Evolutionary conservation across 140 eudicot species (phyloP).

Genomic region (Cichorium intybus): DNA sequence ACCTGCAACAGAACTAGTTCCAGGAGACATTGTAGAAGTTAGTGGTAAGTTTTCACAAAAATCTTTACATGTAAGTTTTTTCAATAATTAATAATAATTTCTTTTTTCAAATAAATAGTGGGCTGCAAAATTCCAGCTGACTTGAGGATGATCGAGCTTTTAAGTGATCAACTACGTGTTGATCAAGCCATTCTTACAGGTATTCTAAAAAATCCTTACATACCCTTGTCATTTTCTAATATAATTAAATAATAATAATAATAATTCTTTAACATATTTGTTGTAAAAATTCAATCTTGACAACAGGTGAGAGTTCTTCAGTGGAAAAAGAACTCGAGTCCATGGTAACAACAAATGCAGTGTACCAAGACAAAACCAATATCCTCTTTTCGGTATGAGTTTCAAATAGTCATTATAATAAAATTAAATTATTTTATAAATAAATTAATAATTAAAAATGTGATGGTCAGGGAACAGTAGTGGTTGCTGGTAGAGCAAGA

Average conservation of each 20-base stretch:
- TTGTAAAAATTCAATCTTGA: slow-evolving; percentile 4
- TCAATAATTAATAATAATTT: not conserved
- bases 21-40: slow-evolving; percentile 98
- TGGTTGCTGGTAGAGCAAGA: slow-evolving; percentile 97
- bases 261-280: not conserved
- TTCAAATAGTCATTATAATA: slow-evolving; percentile 11
- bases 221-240: not conserved
- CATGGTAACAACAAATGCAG: slow-evolving; percentile 67
- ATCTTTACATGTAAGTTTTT: not conserved
- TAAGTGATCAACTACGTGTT: slow-evolving; percentile 80
- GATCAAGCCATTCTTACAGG: slow-evolving; percentile 99
- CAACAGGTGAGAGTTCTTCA: slow-evolving; percentile 92
- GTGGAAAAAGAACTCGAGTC: slow-evolving; percentile 87
- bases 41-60: slow-evolving; percentile 55
- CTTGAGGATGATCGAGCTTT: slow-evolving; percentile 89
- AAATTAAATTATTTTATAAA: not conserved
- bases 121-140: slow-evolving; percentile 99
- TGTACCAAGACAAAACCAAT: slow-evolving; percentile 96
- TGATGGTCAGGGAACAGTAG: slow-evolving; percentile 82
- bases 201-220: slow-evolving; percentile 23
- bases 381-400: slow-evolving; percentile 83
- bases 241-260: not conserved
- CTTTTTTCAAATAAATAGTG: slow-evolving; percentile 37
- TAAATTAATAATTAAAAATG: slow-evolving; percentile 16
- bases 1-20: slow-evolving; percentile 95